phyloP scores from a whole-genome alignment of 2,329 filamentous ascomycete species.

The Fusarium stilboides region DNA sequence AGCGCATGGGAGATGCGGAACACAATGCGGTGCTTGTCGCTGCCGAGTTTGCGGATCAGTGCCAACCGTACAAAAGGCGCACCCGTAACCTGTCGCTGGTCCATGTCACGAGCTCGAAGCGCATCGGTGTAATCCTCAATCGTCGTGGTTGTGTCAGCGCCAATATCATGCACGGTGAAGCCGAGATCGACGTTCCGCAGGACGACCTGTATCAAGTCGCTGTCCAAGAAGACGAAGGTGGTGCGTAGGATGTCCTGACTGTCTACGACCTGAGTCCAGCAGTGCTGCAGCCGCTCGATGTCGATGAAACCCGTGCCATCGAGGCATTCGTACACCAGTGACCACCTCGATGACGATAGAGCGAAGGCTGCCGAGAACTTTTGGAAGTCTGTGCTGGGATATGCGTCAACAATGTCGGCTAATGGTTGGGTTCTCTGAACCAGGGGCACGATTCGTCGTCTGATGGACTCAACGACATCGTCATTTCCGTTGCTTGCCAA shows the following conservation, averaged over 20 bases:
- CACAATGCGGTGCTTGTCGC: constrained; percentile 19
- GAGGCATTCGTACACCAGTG: constrained; percentile 17
- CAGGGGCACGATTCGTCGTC: constrained; percentile 5
- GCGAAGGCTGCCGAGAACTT: constrained; percentile 17
- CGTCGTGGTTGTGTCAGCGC: constrained; percentile 9
- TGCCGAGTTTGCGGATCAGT: constrained; percentile 20
- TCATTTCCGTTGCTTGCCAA: constrained; percentile 14
- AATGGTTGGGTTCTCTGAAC: constrained; percentile 15
- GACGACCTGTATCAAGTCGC: constrained; percentile 18
- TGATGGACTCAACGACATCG: constrained; percentile 14
- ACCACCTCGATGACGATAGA: constrained; percentile 19
- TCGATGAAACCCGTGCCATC: constrained; percentile 13
- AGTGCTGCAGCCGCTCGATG: constrained; percentile 15
- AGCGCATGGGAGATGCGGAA: constrained; percentile 17
- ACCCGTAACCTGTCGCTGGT: constrained; percentile 16
- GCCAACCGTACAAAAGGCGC: constrained; percentile 14
- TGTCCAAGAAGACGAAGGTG: constrained; percentile 16
- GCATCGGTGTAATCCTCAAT: constrained; percentile 20
- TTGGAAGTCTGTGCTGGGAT: constrained; percentile 18
- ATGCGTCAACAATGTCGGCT: constrained; percentile 14
- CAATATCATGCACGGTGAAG: constrained; percentile 13
- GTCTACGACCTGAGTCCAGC: constrained; percentile 14
- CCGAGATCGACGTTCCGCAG: constrained; percentile 17
- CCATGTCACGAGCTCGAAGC: constrained; percentile 19
- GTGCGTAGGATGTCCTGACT: constrained; percentile 19